Base-by-base conservation (phyloP, 179 eudicot species). In the Camellia oleifera region DNA sequence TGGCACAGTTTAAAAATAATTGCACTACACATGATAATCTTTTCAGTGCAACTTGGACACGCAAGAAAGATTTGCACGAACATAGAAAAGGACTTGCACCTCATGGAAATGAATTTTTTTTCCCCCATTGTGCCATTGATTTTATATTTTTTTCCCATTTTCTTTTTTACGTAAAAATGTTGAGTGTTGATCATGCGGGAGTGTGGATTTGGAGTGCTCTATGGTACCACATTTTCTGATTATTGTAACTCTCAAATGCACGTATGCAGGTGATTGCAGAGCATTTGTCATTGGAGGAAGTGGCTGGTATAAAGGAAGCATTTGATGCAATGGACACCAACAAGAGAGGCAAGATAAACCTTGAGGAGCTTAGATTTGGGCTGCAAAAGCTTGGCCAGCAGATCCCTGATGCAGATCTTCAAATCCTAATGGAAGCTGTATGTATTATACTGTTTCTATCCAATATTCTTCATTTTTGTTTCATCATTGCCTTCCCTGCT, bases 221-320 rank as follows among this genome's bases (percentile, higher is more conserved):
- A 23, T 76, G 13, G 11, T 45, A 61, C 54, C 3, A 48, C 11
- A 15, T 61, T 45, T 2, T 9, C 8, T 44, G 12, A 74, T 17
- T 3, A 17, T 62, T 75, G 48, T 45, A 11, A 61, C 53, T 12
- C 12, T 45, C 32, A 48, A 76, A 76, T 76, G 58, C 6, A 23
- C 61, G 2, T 40, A 50, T 14, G 50, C 84, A 92, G 97, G 97
- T 93, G 15, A 86, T 93, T 72, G 97, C 96, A 13, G 96, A 93
- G 86, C 93, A 90, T 86, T 86, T 93, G 69, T 92, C 97, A 5
- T 72, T 67, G 78, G 97, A 93, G 82, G 97, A 93, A 88, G 96
- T 80, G 52, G 93, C 96, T 72, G 93, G 96, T 79, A 90, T 93
- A 50, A 93, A 92, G 83, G 94, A 93, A 81, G 90, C 92, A 74